Base-by-base conservation (phyloP, 805 yeast genomes). In the Cyberlindnera euphorbiae region DNA sequence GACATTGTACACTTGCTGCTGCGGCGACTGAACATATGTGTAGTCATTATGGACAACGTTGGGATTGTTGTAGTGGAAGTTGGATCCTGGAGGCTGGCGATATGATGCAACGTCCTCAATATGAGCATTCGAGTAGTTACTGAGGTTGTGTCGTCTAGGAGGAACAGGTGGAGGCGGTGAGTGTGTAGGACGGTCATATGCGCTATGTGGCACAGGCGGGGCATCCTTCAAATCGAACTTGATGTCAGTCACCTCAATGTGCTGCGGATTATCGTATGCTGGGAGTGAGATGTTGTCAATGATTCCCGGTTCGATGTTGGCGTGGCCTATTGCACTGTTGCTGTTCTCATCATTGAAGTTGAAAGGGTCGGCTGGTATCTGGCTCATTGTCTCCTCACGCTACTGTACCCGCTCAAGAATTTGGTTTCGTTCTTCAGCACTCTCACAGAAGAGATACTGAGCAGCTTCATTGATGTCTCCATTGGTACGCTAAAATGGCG, bases 1-100 rank as follows among this genome's bases (percentile, higher is more conserved):
- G 9, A 64, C 53, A 2, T 47, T 39, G 15, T 48, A 46, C 2
- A 34, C 31, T 11, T 21, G 24, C 24, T 21, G 24, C 24, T 21
- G 24, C 24, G 8, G 24, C 24, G 8, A 11, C 24, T 21, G 24
- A 8, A 8, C 10, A 12, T 24, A 14, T 10, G 17, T 4, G 14
- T 32, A 24, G 17, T 32, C 25, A 6, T 7, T 3, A 14, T 3
- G 17, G 6, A 26, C 30, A 6, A 21, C 8, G 13, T 4, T 26
- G 17, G 35, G 29, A 7, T 9, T 6, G 6, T 28, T 24, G 17
- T 26, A 26, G 17, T 26, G 12, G 21, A n/a, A 6, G n/a, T 14
- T 17, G 23, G 8, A 10, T 7, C 17, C 23, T 5, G 16, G 8
- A 8, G 15, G 6, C n/a, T 7, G n/a, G 14, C n/a, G 23, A 6